Percentiles rank a stretch among this genome's conserved stretches.
Evolutionary conservation across 2,329 filamentous ascomycete species (phyloP).

Genomic region (Penicillium sp.): DNA sequence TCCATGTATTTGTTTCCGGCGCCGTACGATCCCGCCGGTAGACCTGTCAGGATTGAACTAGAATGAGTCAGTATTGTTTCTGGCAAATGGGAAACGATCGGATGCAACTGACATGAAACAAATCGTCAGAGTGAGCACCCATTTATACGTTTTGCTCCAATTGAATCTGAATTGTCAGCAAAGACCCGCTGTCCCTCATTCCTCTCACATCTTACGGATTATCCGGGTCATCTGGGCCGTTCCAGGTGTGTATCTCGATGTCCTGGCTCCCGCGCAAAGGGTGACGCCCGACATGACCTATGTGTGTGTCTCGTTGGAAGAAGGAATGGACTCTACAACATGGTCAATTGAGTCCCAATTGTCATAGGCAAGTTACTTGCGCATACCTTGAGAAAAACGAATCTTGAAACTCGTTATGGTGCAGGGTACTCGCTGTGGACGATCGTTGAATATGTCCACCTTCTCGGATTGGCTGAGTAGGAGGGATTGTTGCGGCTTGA

Average conservation of each 20-base stretch:
- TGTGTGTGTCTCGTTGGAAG: constrained; percentile 20
- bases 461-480: background rate
- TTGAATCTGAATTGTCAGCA: constrained; percentile 30
- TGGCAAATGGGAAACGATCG: too few relatives aligned
- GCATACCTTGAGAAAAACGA: constrained; percentile 17
- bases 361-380: background rate
- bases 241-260: constrained; percentile 26
- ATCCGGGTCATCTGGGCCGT: constrained; percentile 24
- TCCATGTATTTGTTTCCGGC: constrained; percentile 28
- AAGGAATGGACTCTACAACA: constrained; percentile 17
- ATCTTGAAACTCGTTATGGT: constrained; percentile 22
- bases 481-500: background rate
- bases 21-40: constrained; percentile 37
- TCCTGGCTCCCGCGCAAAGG: constrained; percentile 17
- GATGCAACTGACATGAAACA: constrained; percentile 32
- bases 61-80: background rate
- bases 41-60: constrained; percentile 36
- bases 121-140: constrained; percentile 35
- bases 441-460: constrained; percentile 5
- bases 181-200: background rate
- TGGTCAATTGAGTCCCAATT: background rate
- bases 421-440: constrained; percentile 17
- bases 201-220: constrained; percentile 19
- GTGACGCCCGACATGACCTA: constrained; percentile 19
- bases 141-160: constrained; percentile 36